A percentile compares a stretch with the other conserved stretches of the same genome.
Conservation (phyloP, 2,329 filamentous ascomycete genomes). For the Aspergillus fischeri region DNA sequence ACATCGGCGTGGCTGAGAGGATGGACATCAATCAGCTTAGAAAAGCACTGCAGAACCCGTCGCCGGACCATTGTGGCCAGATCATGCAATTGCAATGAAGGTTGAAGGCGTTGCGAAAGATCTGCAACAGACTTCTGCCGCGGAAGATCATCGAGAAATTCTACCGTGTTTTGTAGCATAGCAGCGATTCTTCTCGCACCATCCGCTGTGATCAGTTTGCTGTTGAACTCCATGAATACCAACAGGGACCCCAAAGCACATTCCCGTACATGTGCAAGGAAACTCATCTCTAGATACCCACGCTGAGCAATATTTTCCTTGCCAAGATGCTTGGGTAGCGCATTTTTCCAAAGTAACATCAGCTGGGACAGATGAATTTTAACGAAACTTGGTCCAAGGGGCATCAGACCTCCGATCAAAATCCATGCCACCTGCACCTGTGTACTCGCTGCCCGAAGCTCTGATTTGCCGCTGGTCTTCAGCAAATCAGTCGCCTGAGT, state of each 20-base stretch:
- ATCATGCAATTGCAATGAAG: slow-evolving; percentile 82
- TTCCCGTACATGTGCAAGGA: slow-evolving; percentile 89
- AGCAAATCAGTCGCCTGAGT: slow-evolving; percentile 87
- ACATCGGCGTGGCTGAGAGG: slow-evolving; percentile 80
- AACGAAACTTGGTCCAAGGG: slow-evolving; percentile 93
- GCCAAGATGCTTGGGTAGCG: slow-evolving; percentile 86
- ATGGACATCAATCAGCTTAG: slow-evolving; percentile 82
- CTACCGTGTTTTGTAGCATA: slow-evolving; percentile 92
- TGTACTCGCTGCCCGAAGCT: slow-evolving; percentile 83
- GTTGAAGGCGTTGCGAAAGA: slow-evolving; percentile 74
- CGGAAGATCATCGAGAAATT: slow-evolving; percentile 81
- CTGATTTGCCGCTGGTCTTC: slow-evolving; percentile 87
- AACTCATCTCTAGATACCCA: slow-evolving; percentile 83
- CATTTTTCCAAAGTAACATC: slow-evolving; percentile 94
- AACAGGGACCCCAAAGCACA: slow-evolving; percentile 88
- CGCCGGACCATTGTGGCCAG: slow-evolving; percentile 90
- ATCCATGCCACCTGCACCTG: slow-evolving; percentile 99
- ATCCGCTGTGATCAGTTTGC: slow-evolving; percentile 83
- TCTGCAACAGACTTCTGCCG: slow-evolving; percentile 83
- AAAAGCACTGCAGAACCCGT: slow-evolving; percentile 90
- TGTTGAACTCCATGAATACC: slow-evolving; percentile 91
- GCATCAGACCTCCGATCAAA: slow-evolving; percentile 92
- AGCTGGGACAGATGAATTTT: slow-evolving; percentile 97
- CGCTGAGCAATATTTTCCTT: slow-evolving; percentile 85
- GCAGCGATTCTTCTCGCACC: slow-evolving; percentile 86